Conservation (phyloP, 768 basidiomycete genomes). For the Hysterangium stoloniferum region DNA sequence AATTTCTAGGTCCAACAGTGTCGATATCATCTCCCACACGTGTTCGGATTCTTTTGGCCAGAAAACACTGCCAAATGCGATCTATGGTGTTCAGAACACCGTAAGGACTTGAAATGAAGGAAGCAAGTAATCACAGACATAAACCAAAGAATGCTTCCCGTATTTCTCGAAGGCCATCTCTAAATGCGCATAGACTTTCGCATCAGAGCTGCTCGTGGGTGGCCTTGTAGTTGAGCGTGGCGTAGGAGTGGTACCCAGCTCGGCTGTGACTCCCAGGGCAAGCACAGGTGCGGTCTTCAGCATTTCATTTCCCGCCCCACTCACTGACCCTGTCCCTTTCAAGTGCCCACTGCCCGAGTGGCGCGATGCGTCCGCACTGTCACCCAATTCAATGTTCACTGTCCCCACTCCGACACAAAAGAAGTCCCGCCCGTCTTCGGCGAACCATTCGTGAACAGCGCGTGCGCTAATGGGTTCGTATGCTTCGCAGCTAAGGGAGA, state of each 20-base stretch:
- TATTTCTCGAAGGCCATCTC: constrained; percentile 12
- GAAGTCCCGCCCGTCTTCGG: constrained; percentile 7
- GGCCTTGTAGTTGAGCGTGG: too few relatives aligned
- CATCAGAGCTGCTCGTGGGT: too few relatives aligned
- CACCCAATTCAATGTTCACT: too few relatives aligned
- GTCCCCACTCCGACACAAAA: too few relatives aligned
- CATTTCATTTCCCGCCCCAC: too few relatives aligned
- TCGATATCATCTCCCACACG: constrained; percentile 18
- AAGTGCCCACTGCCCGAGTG: too few relatives aligned
- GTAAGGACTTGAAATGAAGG: too few relatives aligned
- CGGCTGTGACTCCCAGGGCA: too few relatives aligned
- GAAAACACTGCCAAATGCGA: constrained; percentile 20
- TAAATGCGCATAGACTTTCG: constrained; percentile 14
- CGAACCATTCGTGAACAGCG: constrained; percentile 14
- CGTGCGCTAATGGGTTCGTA: constrained; percentile 15
- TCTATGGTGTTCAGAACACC: constrained; percentile 17
- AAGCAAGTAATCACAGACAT: constrained; percentile 18
- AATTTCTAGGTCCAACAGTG: constrained; percentile 17
- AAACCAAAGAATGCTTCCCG: constrained; percentile 19
- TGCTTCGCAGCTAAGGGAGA: constrained; percentile 13
- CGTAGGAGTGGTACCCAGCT: too few relatives aligned
- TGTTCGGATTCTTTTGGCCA: constrained; percentile 18
- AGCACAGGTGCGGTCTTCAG: too few relatives aligned
- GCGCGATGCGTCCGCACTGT: constrained; percentile 7
- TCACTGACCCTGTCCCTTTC: too few relatives aligned